Conservation (phyloP, 2,329 filamentous ascomycete genomes). For the Teratosphaeria gauchensis region DNA sequence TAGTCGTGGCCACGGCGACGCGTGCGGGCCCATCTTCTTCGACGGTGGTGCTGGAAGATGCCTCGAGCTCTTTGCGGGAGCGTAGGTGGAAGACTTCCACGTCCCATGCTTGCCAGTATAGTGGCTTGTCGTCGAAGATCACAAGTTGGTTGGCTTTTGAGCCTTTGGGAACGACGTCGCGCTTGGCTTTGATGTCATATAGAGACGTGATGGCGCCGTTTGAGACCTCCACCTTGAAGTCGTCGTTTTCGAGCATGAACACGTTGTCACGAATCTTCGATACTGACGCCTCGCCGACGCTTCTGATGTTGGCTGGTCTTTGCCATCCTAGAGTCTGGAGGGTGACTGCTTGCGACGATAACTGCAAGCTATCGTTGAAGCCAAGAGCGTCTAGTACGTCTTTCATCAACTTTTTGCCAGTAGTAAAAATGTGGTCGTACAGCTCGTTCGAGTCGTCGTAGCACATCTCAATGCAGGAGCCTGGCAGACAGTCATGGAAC, state of each 20-base stretch:
- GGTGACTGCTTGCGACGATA: constrained; percentile 44
- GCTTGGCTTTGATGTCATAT: constrained; percentile 60
- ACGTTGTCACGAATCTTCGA: constrained; percentile 28
- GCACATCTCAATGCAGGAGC: constrained; percentile 94
- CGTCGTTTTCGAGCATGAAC: constrained; percentile 70
- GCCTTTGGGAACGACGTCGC: constrained; percentile 65
- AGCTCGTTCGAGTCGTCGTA: constrained; percentile 90
- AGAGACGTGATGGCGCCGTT: constrained; percentile 75
- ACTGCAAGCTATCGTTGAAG: constrained; percentile 36
- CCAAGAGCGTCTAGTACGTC: constrained; percentile 61
- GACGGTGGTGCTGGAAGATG: constrained; percentile 58
- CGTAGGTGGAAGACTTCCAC: constrained; percentile 94
- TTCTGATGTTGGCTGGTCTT: constrained; percentile 39
- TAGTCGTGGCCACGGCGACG: constrained; percentile 74
- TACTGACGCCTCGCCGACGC: not conserved
- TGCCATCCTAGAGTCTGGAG: constrained; percentile 85
- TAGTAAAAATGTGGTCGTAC: constrained; percentile 73
- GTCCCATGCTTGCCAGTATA: constrained; percentile 98
- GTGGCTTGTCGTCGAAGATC: constrained; percentile 91
- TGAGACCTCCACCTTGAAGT: constrained; percentile 63
- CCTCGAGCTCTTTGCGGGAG: constrained; percentile 64
- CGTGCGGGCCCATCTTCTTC: constrained; percentile 62
- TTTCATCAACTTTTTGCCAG: constrained; percentile 60
- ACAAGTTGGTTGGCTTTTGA: constrained; percentile 84
- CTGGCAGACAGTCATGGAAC: constrained; percentile 94